Percentiles rank a stretch among this genome's conserved stretches.
These are phyloP conservation scores for Penstemon eatonii DNA, from an alignment of 257 asterid genomes.

Conservation along the genomic window DNA sequence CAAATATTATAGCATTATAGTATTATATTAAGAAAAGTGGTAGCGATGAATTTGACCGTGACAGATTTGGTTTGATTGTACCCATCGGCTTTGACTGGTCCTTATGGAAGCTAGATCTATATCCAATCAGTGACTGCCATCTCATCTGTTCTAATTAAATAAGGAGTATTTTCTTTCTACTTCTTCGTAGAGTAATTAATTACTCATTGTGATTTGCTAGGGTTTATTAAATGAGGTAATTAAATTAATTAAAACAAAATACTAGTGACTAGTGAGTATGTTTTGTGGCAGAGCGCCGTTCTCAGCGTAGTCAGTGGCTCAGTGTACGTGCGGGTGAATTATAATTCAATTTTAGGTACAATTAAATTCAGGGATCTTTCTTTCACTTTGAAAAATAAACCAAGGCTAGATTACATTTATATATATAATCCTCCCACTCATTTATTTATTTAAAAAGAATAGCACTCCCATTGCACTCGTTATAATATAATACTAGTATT, in stretches of 20 bases:
- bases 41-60: slow-evolving; percentile 35
- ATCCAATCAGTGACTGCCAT: slow-evolving; percentile 26
- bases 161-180: too few species aligned
- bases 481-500: too few species aligned
- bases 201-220: background rate
- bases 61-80: slow-evolving; percentile 39
- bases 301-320: slow-evolving; percentile 25
- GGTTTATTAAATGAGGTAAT: background rate
- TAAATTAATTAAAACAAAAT: background rate
- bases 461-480: too few species aligned
- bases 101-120: background rate
- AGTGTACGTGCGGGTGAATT: slow-evolving; percentile 28
- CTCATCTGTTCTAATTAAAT: slow-evolving; percentile 8
- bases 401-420: too few species aligned
- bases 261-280: background rate
- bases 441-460: too few species aligned
- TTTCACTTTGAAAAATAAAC: too few species aligned
- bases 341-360: too few species aligned
- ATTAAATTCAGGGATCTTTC: too few species aligned
- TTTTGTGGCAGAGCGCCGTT: slow-evolving; percentile 12
- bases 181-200: too few species aligned
- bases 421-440: too few species aligned
- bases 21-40: slow-evolving; percentile 1
- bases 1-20: background rate
- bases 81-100: slow-evolving; percentile 37